A percentile compares a stretch with the other conserved stretches of the same genome.
Evolutionary conservation across 2,329 filamentous ascomycete genomes (phyloP).

Genomic region (Diaporthe sp.): DNA sequence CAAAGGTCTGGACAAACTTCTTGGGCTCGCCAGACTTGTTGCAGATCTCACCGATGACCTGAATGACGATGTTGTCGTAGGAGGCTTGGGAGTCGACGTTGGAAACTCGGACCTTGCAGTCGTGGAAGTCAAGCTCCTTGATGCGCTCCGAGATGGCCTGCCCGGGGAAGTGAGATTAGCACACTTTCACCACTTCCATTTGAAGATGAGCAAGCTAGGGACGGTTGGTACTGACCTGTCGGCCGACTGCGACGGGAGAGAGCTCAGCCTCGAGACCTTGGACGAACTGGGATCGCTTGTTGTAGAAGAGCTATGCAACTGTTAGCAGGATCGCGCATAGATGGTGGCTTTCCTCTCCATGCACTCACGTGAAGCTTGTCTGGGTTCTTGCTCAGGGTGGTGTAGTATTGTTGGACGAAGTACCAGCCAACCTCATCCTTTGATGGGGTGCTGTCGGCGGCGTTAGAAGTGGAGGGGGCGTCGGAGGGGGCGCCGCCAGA

Average conservation of each 20-base stretch:
- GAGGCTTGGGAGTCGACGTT: conserved; percentile 98
- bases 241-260: conserved; percentile 87
- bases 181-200: conserved; percentile 6
- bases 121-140: conserved; percentile 91
- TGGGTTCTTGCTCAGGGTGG: conserved; percentile 92
- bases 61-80: conserved; percentile 93
- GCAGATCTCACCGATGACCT: conserved; percentile 97
- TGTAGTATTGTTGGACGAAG: conserved; percentile 99
- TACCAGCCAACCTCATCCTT: conserved; percentile 99
- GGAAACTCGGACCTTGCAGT: conserved; percentile 97
- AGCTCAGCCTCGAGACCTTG: conserved; percentile 93
- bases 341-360: not conserved
- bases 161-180: not conserved
- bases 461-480: conserved; percentile 49
- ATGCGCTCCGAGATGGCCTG: conserved; percentile 96
- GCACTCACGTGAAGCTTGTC: conserved; percentile 86
- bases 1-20: conserved; percentile 98
- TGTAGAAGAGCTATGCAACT: conserved; percentile 83
- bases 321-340: not conserved
- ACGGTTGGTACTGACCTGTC: conserved; percentile 74
- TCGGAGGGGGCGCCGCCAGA: conserved; percentile 51
- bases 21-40: conserved; percentile 92
- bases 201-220: not conserved
- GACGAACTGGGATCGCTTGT: conserved; percentile 95
- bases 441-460: conserved; percentile 64